Evolutionary conservation across 2,329 filamentous ascomycete genomes (phyloP).

Genomic region (Ophiocordyceps sinensis): DNA sequence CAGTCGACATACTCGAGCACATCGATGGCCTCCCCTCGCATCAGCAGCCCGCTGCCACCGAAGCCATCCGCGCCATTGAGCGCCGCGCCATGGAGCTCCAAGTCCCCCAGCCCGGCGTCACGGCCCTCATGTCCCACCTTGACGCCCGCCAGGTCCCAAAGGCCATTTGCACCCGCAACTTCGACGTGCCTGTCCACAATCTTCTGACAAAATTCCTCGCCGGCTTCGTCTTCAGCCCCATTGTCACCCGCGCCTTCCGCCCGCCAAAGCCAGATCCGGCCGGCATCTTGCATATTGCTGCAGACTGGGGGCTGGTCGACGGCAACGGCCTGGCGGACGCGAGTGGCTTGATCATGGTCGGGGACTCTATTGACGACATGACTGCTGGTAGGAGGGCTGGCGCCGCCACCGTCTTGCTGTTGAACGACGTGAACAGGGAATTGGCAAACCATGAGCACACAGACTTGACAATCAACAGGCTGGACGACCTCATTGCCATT

Average conservation of each 20-base stretch:
- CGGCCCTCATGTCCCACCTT: conserved; percentile 68
- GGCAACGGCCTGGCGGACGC: conserved; percentile 22
- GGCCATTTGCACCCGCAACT: conserved; percentile 89
- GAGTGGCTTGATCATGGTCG: conserved; percentile 46
- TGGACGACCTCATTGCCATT: conserved; percentile 65
- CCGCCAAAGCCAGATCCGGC: conserved; percentile 81
- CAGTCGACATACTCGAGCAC: conserved; percentile 76
- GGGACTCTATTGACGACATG: conserved; percentile 86
- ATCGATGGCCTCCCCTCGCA: conserved; percentile 56
- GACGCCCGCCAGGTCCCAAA: conserved; percentile 53
- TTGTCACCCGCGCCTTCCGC: conserved; percentile 71
- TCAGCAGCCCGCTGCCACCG: conserved; percentile 48
- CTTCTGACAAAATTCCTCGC: conserved; percentile 63
- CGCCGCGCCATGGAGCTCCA: conserved; percentile 66
- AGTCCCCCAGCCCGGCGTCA: conserved; percentile 67
- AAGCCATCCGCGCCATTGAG: conserved; percentile 67
- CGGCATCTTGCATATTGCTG: conserved; percentile 75
- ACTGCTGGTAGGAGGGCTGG: conserved; percentile 71
- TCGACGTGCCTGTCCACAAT: conserved; percentile 63
- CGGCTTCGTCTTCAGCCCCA: conserved; percentile 53
- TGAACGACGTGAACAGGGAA: conserved; percentile 65
- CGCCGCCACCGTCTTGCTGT: conserved; percentile 76
- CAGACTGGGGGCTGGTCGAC: conserved; percentile 48
- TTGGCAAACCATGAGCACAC: conserved; percentile 61
- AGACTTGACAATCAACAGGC: conserved; percentile 52